Evolutionary conservation across 2,329 filamentous ascomycete species (phyloP).

Genomic region (Penicillium sp.): DNA sequence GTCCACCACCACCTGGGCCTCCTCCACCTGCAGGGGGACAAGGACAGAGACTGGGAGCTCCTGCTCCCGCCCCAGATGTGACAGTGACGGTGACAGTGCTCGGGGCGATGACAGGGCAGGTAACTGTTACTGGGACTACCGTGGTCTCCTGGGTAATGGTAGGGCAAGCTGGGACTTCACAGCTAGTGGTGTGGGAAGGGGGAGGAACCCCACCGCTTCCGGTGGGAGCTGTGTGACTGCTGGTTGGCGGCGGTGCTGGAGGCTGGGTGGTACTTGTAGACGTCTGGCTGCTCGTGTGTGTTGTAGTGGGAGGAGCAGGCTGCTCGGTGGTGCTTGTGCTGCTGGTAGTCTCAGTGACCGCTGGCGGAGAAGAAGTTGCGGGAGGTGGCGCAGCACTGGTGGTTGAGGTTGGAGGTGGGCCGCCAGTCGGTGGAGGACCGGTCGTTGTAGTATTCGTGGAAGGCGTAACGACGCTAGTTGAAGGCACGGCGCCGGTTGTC

Average conservation of each 20-base stretch:
- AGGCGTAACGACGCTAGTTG: background rate
- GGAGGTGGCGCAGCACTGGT: no score
- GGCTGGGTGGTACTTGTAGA: no score
- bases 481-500: background rate
- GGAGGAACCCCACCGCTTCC: background rate
- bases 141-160: background rate
- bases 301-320: no score
- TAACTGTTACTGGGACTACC: conserved; percentile 4
- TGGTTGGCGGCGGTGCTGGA: background rate
- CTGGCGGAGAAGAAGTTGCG: no score
- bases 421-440: no score
- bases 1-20: background rate
- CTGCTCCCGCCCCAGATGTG: background rate
- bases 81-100: conserved; percentile 7
- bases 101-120: background rate
- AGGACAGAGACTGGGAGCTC: background rate
- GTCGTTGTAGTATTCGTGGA: background rate
- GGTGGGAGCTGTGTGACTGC: background rate
- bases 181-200: background rate
- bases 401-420: no score
- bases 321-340: no score
- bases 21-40: background rate
- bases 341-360: no score
- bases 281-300: no score
- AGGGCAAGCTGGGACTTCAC: background rate